Base-by-base conservation (phyloP, 805 yeast species). In the Scheffersomyces stipitis region DNA sequence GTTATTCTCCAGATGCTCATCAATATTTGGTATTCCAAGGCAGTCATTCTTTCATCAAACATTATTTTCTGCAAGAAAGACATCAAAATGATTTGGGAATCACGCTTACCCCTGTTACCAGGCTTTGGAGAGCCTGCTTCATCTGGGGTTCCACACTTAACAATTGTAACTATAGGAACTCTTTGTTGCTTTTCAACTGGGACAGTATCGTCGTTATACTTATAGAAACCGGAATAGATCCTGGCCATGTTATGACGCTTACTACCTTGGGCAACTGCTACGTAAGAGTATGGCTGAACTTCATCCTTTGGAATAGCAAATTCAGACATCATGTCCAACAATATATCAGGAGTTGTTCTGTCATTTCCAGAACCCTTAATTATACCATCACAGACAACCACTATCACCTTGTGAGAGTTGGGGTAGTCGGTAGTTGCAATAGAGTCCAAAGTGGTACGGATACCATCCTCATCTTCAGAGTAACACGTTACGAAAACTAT, bases 221-320 rank as follows among this genome's bases (percentile, higher is more conserved):
- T 82, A 67, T 93, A 93, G 58, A 86, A 93, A 0, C 99, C 99
- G 9, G 96, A 82, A 55, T 88, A 91, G 2, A 91, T 89, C 62
- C 90, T 91, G 18, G 99, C 97, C 96, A 90, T 89, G 59, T 93
- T 93, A 57, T 93, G 99, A 58, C 99, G 83, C 66, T 88, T 93
- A 3, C 86, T 52, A 49, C 99, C 99, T 50, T 85, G 85, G 3
- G 96, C 96, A 28, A 93, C 97, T 5, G 98, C 95, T 26, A 93
- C 96, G 58, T 93, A 91, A 0, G 97, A 89, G 53, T 80, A 73
- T 0, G 97, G 77, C 54, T 77, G 64, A 4, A 88, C 96, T 12
- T 86, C 81, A 14, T 87, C 95, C 7, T 72, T 75, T 0, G 87
- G 85, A 24, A 75, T 69, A 5, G 78, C 73, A 49, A 89, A 66